A percentile compares a stretch with the other conserved stretches of the same genome.
These are phyloP conservation scores for Fusarium redolens DNA, from an alignment of 2,329 filamentous ascomycete species.

Conservation along the genomic window DNA sequence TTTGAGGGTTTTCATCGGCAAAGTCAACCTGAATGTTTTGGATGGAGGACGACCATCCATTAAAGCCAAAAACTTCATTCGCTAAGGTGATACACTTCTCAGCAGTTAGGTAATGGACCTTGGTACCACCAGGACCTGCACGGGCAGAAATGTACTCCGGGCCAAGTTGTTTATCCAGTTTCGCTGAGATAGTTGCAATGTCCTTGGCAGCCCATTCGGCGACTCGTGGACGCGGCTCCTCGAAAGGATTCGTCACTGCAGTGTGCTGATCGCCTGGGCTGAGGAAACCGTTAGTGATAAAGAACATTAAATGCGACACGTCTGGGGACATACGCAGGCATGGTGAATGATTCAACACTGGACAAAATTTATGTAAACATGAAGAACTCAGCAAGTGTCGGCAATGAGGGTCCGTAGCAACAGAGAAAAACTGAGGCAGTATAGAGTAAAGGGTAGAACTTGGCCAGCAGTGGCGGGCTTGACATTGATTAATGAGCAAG, in stretches of 20 bases:
- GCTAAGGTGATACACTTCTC: slow-evolving; percentile 97
- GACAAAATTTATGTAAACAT: slow-evolving; percentile 41
- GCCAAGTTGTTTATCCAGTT: slow-evolving; percentile 91
- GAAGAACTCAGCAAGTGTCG: slow-evolving; percentile 9
- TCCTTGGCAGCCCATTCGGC: slow-evolving; percentile 89
- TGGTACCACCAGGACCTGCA: slow-evolving; percentile 83
- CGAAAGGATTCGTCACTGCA: slow-evolving; percentile 80
- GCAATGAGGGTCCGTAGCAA: background rate
- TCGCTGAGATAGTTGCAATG: slow-evolving; percentile 86
- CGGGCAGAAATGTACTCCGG: slow-evolving; percentile 95
- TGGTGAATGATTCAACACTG: slow-evolving; percentile 42
- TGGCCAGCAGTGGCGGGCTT: slow-evolving; percentile 18
- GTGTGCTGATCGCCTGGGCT: slow-evolving; percentile 76
- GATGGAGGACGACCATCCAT: slow-evolving; percentile 97
- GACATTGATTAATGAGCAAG: slow-evolving; percentile 26
- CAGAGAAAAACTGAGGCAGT: background rate
- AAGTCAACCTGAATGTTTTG: slow-evolving; percentile 96
- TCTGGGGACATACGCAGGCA: slow-evolving; percentile 57
- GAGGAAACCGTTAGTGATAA: slow-evolving; percentile 35
- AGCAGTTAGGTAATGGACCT: slow-evolving; percentile 93
- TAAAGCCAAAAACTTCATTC: slow-evolving; percentile 96
- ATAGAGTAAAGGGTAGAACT: slow-evolving; percentile 3
- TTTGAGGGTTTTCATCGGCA: slow-evolving; percentile 85
- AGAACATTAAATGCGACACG: slow-evolving; percentile 15
- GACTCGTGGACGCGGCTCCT: slow-evolving; percentile 75